Evolutionary conservation across 129 eudicot species (phyloP).

Genomic region (Chrysanthemum seticuspe): DNA sequence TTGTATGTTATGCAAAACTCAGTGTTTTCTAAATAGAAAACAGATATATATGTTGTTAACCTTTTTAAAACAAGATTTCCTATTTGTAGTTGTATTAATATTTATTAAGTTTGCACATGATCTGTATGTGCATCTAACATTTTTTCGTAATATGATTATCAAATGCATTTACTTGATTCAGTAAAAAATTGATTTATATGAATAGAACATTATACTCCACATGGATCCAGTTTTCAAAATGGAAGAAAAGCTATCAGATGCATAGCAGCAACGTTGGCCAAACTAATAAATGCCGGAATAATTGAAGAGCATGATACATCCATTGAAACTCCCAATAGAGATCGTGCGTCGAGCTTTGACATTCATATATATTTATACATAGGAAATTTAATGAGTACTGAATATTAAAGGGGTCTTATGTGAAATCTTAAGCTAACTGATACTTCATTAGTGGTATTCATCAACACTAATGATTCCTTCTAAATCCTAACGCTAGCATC

Average conservation of each 20-base stretch:
- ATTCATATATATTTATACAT: no score
- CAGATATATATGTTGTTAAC: background rate
- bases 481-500: constrained; percentile 38
- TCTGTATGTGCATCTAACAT: background rate
- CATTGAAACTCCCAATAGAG: no score
- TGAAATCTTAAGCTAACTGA: constrained; percentile 9
- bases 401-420: background rate
- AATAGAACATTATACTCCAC: no score
- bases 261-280: no score
- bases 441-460: constrained; percentile 6
- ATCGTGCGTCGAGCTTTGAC: no score
- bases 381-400: no score
- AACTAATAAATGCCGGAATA: no score
- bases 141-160: constrained; percentile 10
- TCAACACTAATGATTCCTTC: background rate
- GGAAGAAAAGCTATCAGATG: no score
- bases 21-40: background rate
- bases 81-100: background rate
- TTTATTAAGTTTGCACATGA: background rate
- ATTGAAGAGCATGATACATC: no score
- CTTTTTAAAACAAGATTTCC: background rate
- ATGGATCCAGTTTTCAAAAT: no score
- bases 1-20: background rate
- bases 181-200: no score
- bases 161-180: constrained; percentile 14